Evolutionary conservation across 805 yeast species (phyloP), one percentile per base, ranked within the genome.

Genomic region (Hanseniaspora opuntiae): DNA sequence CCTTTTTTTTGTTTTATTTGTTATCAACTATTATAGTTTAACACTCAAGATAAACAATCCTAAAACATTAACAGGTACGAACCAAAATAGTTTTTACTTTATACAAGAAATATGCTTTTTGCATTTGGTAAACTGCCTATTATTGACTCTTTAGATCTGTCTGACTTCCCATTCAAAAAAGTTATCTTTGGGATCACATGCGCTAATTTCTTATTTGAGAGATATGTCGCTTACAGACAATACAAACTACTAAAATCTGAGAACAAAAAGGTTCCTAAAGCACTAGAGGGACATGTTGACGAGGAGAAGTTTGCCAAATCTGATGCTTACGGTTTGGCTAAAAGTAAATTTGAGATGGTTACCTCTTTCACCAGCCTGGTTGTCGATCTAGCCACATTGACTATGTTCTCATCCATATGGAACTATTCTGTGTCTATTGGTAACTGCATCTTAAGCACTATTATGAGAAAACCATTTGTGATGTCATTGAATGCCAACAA

Each of bases 241-340:
- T 84, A 83, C 64, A 74, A 72, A 59, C 82, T 81, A 9, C 73
- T 84, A 58, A 56, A 61, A 16, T 45, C 39, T 5, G 68, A 74
- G 50, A 69, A 73, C 55, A 72, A 72, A 40, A 65, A 74, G 38
- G 78, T 86, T 22, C 96, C 96, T n/a, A 69, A 69, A 12, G 75
- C 81, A n/a, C 70, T 88, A 56, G 74, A 77, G 57, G 77, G 75
- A 38, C 82, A 82, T 56, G 78, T 89, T 52, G 80, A 83, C 51
- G 73, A 77, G 39, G 84, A 83, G 52, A 85, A 90, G 7, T 85
- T 85, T 60, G 72, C 73, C 54, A 84, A 86, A 64, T 78, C 95
- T 1, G 87, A 85, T 62, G 76, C 74, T 30, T 93, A 90, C 65
- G 79, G 90, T 2, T 70, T 82, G 30, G 85, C 96, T 16, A 89